Evolutionary conservation across 352 stramenopile genomes (phyloP), one percentile per base, ranked within the genome.

Genomic region (Pythium folliculosum): DNA sequence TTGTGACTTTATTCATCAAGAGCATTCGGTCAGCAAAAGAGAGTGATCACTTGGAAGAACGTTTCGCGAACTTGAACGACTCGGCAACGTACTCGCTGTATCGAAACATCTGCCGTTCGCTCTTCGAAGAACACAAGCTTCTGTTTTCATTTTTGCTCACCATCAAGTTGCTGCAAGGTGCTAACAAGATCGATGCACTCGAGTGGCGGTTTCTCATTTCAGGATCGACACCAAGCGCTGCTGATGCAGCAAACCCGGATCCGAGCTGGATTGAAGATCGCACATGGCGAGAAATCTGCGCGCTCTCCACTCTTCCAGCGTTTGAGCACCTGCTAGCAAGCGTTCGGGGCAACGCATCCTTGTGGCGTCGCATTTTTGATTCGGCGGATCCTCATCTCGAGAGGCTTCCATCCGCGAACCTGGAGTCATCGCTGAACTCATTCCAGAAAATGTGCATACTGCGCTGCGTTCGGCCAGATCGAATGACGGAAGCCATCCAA

Each of bases 71-170:
- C 60, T 71, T 98, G 12, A 97, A 97, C 54, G 88, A 98, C 52
- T 97, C 84, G 2, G 94, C 92, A 48, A 98, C 94, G 13, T 98
- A 98, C 56, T 96, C 93, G 37, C 68, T 98, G 17, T 98, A 98
- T 71, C 89, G 86, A 10, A 98, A 97, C 67, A 95, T 98, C 57
- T 98, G 94, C 64, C 78, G 92, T 0, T 97, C 88, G 12, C 80
- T 98, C 9, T 98, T 98, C 65, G 94, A 98, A 71, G 85, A 96
- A 40, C 92, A 98, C 82, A 98, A 98, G 65, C 76, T 98, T 0
- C 66, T 98, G 1, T 97, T 98, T 62, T 97, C 90, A 5, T 98
- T 98, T 71, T 60, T 98, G 47, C 81, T 98, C 13, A 91, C 83
- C 17, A 95, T 96, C 72, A 95, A 94, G 66, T 49, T 96, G 17